A percentile compares a stretch with the other conserved stretches of the same genome.
phyloP scores from a whole-genome alignment of 2,329 filamentous ascomycete species.

The Phoma sp. region DNA sequence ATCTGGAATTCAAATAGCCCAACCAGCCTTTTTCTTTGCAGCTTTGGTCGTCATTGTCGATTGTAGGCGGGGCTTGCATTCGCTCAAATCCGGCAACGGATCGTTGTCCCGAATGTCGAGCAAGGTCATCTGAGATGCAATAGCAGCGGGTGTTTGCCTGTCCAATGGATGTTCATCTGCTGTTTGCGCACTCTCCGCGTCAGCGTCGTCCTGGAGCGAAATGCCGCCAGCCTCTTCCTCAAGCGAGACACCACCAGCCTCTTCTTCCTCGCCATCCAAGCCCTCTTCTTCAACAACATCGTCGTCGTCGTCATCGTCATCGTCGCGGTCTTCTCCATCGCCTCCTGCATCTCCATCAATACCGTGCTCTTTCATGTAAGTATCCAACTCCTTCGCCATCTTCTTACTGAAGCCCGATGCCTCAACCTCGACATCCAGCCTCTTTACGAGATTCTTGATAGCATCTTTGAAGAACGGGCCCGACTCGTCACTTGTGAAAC shows the following conservation, averaged over 20 bases:
- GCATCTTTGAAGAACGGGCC: constrained; percentile 89
- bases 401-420: constrained; percentile 96
- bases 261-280: constrained; percentile 4
- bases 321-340: constrained; percentile 33
- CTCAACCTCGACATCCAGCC: constrained; percentile 87
- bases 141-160: constrained; percentile 14
- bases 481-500: constrained; percentile 80
- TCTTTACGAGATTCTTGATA: constrained; percentile 72
- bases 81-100: constrained; percentile 40
- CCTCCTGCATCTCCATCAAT: constrained; percentile 61
- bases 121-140: constrained; percentile 45
- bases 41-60: constrained; percentile 44
- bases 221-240: neutral
- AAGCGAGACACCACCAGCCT: neutral
- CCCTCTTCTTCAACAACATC: constrained; percentile 15
- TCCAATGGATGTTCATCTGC: neutral
- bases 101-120: constrained; percentile 48
- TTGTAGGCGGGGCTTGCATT: constrained; percentile 36
- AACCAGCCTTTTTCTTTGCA: constrained; percentile 47
- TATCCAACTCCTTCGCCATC: constrained; percentile 92
- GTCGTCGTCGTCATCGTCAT: constrained; percentile 27
- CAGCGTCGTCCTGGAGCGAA: neutral
- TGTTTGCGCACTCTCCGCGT: neutral
- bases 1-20: constrained; percentile 38
- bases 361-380: constrained; percentile 80